Evolutionary conservation across 176 grass and related monocot species (phyloP).

Genomic region (Triticum turgidum): DNA sequence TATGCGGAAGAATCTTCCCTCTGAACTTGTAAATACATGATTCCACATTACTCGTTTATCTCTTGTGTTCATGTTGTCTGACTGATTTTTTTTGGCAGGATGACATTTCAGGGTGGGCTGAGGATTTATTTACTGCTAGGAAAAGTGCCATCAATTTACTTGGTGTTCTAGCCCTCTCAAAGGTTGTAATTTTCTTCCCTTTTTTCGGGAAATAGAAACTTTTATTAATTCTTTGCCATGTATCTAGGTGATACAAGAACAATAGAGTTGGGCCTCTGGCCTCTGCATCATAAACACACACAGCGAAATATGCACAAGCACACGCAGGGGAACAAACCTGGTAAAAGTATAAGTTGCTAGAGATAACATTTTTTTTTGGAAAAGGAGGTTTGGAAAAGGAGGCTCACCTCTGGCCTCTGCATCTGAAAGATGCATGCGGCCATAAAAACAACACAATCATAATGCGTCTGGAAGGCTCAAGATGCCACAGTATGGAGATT

Average conservation of each 20-base stretch:
- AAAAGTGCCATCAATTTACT: slow-evolving; percentile 97
- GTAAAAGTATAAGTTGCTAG: background rate
- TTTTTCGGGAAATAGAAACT: background rate
- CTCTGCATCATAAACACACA: background rate
- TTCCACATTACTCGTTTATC: slow-evolving; percentile 14
- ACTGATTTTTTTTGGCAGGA: slow-evolving; percentile 56
- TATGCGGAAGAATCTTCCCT: slow-evolving; percentile 89
- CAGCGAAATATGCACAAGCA: background rate
- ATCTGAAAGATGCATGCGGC: too few species aligned
- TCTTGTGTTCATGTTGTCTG: background rate
- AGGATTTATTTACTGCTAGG: slow-evolving; percentile 88
- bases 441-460: background rate
- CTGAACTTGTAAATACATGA: slow-evolving; percentile 62
- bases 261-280: background rate
- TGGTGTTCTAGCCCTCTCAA: slow-evolving; percentile 83
- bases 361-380: background rate
- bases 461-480: background rate
- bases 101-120: slow-evolving; percentile 86
- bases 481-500: background rate
- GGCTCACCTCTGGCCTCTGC: too few species aligned
- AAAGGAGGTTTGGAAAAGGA: too few species aligned
- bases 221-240: background rate
- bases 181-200: slow-evolving; percentile 47
- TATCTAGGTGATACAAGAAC: background rate
- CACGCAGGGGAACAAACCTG: background rate